phyloP scores from a whole-genome alignment of 805 yeast species.

The Kodamaea neixiangensis region DNA sequence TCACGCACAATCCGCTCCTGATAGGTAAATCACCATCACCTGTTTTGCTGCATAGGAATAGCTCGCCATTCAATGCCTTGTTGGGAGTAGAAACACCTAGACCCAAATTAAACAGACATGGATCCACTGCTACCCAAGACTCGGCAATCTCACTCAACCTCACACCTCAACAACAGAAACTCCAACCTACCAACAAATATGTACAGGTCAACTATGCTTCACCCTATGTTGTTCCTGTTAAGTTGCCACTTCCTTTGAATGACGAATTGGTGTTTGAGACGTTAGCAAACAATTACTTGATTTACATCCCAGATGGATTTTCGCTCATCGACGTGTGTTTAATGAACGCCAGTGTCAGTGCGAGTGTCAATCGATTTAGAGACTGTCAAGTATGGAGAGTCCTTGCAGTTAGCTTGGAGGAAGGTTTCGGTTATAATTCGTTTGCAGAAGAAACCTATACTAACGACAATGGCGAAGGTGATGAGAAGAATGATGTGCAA shows the following conservation, averaged over 20 bases:
- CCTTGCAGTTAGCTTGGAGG: slow-evolving; percentile 48
- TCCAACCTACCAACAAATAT: slow-evolving; percentile 6
- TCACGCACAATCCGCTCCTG: slow-evolving; percentile 20
- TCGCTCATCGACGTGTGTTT: slow-evolving; percentile 55
- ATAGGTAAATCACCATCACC: slow-evolving; percentile 24
- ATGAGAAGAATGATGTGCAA: slow-evolving; percentile 16
- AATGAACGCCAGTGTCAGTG: slow-evolving; percentile 58
- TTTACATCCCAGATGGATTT: slow-evolving; percentile 50
- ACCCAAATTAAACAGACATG: slow-evolving; percentile 34
- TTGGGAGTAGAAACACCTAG: slow-evolving; percentile 13
- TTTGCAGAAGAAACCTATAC: slow-evolving; percentile 10
- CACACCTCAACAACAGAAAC: slow-evolving; percentile 9
- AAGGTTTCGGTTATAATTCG: slow-evolving; percentile 17
- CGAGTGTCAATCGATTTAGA: slow-evolving; percentile 48
- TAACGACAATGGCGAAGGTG: slow-evolving; percentile 4
- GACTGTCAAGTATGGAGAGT: slow-evolving; percentile 68
- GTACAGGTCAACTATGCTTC: slow-evolving; percentile 24
- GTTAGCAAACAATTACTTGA: slow-evolving; percentile 50
- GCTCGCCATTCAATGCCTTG: slow-evolving; percentile 10
- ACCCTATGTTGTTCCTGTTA: slow-evolving; percentile 43
- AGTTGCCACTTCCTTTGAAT: slow-evolving; percentile 44
- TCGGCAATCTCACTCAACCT: slow-evolving; percentile 25
- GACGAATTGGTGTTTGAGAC: slow-evolving; percentile 48
- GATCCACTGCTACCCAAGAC: slow-evolving; percentile 40
- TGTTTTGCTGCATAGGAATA: slow-evolving; percentile 20